A percentile compares a stretch with the other conserved stretches of the same genome.
These are phyloP conservation scores for Stemphylium beticola DNA, from an alignment of 2,329 filamentous ascomycete genomes.

Conservation along the genomic window DNA sequence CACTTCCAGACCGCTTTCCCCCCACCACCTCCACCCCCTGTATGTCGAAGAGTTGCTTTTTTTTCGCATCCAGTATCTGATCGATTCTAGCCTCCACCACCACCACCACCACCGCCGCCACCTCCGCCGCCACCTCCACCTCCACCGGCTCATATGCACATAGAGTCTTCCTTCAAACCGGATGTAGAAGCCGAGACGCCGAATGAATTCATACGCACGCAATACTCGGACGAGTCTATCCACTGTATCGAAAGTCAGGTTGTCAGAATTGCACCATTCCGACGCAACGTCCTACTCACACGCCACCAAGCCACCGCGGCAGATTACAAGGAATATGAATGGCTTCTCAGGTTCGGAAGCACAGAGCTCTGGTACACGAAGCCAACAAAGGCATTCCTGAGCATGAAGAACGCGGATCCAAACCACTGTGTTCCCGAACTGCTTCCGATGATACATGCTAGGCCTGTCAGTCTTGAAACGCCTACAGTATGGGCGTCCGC, in stretches of 20 bases:
- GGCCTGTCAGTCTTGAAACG: conserved; percentile 28
- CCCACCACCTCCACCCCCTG: not conserved
- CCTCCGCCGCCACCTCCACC: conserved; percentile 23
- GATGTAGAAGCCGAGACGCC: conserved; percentile 18
- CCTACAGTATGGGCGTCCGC: conserved; percentile 40
- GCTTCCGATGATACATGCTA: conserved; percentile 15
- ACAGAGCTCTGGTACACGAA: conserved; percentile 42
- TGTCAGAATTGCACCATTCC: conserved; percentile 30
- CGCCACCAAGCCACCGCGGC: conserved; percentile 27
- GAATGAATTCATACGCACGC: conserved; percentile 26
- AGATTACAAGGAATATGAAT: conserved; percentile 39
- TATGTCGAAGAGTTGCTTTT: not conserved
- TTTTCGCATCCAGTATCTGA: not conserved
- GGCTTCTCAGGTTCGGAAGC: conserved; percentile 34
- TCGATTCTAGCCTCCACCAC: conserved; percentile 13
- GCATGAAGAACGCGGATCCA: conserved; percentile 5
- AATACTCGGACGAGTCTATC: conserved; percentile 27
- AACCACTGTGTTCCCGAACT: conserved; percentile 18
- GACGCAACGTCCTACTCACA: conserved; percentile 33
- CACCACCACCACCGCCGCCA: conserved; percentile 7
- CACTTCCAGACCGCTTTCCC: not conserved
- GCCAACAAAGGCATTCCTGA: conserved; percentile 22
- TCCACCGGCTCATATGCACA: not conserved
- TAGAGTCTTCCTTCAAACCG: not conserved
- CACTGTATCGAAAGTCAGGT: conserved; percentile 19